A percentile compares a stretch with the other conserved stretches of the same genome.
Conservation (phyloP, 2,329 filamentous ascomycete genomes). For the Hypoxylon sp. region DNA sequence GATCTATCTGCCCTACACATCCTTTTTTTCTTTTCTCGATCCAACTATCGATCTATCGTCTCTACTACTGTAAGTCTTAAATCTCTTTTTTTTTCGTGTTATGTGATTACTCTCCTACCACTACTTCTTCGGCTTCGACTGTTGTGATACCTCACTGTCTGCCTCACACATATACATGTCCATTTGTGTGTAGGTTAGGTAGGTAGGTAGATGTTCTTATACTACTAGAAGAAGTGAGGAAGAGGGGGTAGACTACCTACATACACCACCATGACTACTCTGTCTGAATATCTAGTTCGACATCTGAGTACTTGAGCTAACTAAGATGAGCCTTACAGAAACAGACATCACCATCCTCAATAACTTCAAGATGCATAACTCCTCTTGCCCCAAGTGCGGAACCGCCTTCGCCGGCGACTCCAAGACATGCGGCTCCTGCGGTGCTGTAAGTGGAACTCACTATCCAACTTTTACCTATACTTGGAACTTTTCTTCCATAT, state of each 20-base stretch:
- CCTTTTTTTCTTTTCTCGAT: not conserved
- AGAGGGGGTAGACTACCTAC: not conserved
- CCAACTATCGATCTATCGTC: constrained; percentile 9
- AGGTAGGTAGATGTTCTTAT: too few relatives aligned
- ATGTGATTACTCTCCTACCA: constrained; percentile 12
- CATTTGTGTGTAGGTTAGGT: too few relatives aligned
- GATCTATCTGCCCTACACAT: constrained; percentile 7
- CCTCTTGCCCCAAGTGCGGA: constrained; percentile 66
- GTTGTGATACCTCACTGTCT: constrained; percentile 6
- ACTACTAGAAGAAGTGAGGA: not conserved
- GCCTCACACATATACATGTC: constrained; percentile 6
- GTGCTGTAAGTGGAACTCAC: constrained; percentile 58
- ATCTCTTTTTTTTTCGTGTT: constrained; percentile 10
- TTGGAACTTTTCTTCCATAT: not conserved
- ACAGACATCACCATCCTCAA: not conserved
- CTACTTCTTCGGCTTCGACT: not conserved
- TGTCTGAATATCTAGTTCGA: constrained; percentile 5
- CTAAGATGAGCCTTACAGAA: constrained; percentile 4
- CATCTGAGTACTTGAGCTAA: constrained; percentile 11
- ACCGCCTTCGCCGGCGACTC: constrained; percentile 52
- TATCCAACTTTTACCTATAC: not conserved
- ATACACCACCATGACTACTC: not conserved
- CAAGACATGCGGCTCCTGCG: constrained; percentile 66
- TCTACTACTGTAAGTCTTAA: constrained; percentile 12
- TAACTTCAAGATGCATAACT: constrained; percentile 51